A percentile compares a stretch with the other conserved stretches of the same genome.
Conservation (phyloP, 140 eudicot genomes). For the Anethum foeniculum region DNA sequence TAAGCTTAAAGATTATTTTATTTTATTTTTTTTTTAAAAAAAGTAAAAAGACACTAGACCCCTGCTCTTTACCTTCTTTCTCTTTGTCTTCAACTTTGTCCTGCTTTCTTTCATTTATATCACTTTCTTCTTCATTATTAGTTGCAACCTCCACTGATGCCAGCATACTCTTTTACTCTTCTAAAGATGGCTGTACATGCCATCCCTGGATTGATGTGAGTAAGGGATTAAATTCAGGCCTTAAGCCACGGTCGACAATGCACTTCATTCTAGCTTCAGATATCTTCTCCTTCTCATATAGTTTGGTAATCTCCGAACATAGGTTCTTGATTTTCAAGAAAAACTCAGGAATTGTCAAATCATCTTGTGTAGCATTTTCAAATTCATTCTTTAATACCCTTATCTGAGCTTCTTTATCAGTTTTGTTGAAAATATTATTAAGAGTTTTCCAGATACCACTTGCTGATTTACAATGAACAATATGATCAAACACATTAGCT, state of each 20-base stretch:
- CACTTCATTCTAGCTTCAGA: background rate
- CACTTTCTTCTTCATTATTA: background rate
- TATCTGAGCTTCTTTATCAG: background rate
- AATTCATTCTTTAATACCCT: background rate
- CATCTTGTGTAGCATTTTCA: background rate
- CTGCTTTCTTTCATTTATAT: background rate
- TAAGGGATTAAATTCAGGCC: background rate
- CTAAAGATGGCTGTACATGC: background rate
- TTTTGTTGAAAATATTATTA: background rate
- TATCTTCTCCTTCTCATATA: background rate
- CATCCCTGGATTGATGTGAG: background rate
- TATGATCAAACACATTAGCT: background rate
- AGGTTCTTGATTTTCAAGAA: background rate
- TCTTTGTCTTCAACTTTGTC: background rate
- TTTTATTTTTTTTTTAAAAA: no score
- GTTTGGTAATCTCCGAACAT: background rate
- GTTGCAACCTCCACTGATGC: background rate
- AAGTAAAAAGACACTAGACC: background rate
- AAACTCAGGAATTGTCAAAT: background rate
- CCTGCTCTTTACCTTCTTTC: background rate
- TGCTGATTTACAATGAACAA: background rate
- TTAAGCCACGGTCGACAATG: background rate
- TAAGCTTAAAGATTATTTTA: no score
- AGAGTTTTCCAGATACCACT: background rate
- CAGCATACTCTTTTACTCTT: background rate